A percentile compares a stretch with the other conserved stretches of the same genome.
Conservation (phyloP, 306 rosid species). For the Canavalia ensiformis region DNA sequence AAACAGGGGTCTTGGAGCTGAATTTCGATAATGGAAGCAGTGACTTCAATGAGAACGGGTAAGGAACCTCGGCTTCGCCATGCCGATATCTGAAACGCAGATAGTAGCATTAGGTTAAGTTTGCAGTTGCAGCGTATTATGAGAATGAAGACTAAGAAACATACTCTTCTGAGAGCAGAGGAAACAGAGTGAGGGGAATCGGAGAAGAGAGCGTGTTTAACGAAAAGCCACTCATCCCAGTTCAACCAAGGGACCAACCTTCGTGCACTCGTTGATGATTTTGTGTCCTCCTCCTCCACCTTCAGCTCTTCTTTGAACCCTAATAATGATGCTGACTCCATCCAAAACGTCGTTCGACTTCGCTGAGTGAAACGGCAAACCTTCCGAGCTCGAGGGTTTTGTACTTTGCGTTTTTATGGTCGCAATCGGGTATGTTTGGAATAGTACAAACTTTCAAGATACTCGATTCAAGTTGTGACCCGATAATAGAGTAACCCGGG, state of each 20-base stretch:
- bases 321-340: conserved; percentile 48
- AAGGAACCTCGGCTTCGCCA: conserved; percentile 92
- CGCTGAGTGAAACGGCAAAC: too few species aligned
- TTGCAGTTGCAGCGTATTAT: neutral
- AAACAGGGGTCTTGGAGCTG: conserved; percentile 73
- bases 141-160: neutral
- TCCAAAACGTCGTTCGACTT: neutral
- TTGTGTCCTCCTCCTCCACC: conserved; percentile 27
- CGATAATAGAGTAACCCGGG: too few species aligned
- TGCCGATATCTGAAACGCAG: conserved; percentile 65
- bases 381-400: too few species aligned
- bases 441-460: too few species aligned
- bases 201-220: conserved; percentile 73
- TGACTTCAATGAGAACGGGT: conserved; percentile 76
- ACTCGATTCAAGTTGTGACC: too few species aligned
- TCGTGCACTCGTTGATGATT: conserved; percentile 38
- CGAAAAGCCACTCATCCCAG: conserved; percentile 93
- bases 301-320: conserved; percentile 51
- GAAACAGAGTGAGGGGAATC: conserved; percentile 65
- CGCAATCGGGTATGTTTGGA: too few species aligned
- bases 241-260: conserved; percentile 91
- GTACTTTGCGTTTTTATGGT: too few species aligned
- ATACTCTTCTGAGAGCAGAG: conserved; percentile 75
- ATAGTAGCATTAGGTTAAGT: neutral
- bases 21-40: conserved; percentile 78